Conservation (phyloP, 208 protist species). For the Leishmania guyanensis region DNA sequence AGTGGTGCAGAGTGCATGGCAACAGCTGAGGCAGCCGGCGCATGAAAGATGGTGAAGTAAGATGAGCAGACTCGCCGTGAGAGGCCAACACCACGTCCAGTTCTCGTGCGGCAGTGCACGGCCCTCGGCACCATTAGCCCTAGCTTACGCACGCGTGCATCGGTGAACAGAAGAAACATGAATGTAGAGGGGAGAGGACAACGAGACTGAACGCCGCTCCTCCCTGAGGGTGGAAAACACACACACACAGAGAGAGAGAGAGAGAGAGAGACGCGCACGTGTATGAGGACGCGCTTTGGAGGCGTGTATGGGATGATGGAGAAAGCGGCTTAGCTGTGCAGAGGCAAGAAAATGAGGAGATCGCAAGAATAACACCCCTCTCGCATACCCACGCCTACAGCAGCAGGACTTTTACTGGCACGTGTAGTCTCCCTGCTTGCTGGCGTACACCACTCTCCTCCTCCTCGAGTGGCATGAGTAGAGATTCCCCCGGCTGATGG, state of each 20-base stretch:
- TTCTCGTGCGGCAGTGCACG: neutral
- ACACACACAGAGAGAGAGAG: neutral
- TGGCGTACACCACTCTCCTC: neutral
- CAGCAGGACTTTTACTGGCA: neutral
- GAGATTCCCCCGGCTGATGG: neutral
- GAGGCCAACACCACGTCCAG: neutral
- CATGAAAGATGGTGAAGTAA: neutral
- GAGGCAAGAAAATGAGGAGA: neutral
- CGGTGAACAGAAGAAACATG: slow-evolving; percentile 3
- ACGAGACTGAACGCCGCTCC: neutral
- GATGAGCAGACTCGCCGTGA: slow-evolving; percentile 1
- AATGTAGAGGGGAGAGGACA: neutral
- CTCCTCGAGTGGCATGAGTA: neutral
- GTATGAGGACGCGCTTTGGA: neutral
- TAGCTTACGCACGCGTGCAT: neutral
- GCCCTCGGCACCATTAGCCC: neutral
- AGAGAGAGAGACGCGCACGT: neutral
- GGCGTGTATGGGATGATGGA: slow-evolving; percentile 1
- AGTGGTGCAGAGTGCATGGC: slow-evolving; percentile 4
- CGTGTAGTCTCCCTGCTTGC: neutral
- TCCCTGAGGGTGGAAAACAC: neutral
- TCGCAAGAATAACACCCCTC: neutral
- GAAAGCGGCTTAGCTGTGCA: neutral
- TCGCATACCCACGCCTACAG: neutral
- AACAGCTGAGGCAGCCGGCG: neutral